Conservation (phyloP, 257 asterid genomes). For the Ocimum tenuiflorum region DNA sequence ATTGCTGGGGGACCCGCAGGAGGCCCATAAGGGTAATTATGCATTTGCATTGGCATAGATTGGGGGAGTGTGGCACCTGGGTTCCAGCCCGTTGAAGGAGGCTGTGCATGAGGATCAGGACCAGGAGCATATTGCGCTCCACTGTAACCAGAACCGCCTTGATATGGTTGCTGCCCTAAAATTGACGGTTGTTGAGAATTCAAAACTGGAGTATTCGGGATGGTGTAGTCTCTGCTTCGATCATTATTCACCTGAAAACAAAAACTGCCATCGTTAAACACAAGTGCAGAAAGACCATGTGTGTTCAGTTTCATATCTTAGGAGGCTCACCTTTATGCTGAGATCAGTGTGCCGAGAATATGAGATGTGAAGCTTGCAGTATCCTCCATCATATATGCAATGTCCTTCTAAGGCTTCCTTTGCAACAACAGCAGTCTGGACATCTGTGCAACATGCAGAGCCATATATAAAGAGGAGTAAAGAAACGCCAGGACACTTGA, state of each 20-base stretch:
- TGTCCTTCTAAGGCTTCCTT: slow-evolving; percentile 97
- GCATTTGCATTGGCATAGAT: slow-evolving; percentile 68
- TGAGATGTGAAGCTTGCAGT: slow-evolving; percentile 92
- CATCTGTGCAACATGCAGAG: slow-evolving; percentile 46
- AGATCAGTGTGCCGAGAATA: slow-evolving; percentile 97
- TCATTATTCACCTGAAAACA: slow-evolving; percentile 78
- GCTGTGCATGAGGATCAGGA: slow-evolving; percentile 41
- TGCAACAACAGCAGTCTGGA: slow-evolving; percentile 89
- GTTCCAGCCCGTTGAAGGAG: slow-evolving; percentile 69
- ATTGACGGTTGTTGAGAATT: slow-evolving; percentile 65
- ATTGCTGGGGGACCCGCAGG: slow-evolving; percentile 35
- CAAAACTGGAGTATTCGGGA: slow-evolving; percentile 49
- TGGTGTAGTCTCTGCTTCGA: slow-evolving; percentile 86
- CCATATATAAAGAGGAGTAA: background rate
- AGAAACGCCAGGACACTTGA: background rate
- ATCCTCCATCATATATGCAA: slow-evolving; percentile 96
- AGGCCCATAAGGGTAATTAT: slow-evolving; percentile 58
- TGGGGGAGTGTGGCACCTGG: slow-evolving; percentile 32
- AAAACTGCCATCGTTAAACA: background rate
- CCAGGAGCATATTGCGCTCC: slow-evolving; percentile 55
- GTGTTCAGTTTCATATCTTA: background rate
- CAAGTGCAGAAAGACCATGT: background rate
- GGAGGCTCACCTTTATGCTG: slow-evolving; percentile 68
- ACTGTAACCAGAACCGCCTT: slow-evolving; percentile 36
- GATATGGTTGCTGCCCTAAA: slow-evolving; percentile 66